Conservation (phyloP, 2,329 filamentous ascomycete genomes). For the Thelonectria olida region DNA sequence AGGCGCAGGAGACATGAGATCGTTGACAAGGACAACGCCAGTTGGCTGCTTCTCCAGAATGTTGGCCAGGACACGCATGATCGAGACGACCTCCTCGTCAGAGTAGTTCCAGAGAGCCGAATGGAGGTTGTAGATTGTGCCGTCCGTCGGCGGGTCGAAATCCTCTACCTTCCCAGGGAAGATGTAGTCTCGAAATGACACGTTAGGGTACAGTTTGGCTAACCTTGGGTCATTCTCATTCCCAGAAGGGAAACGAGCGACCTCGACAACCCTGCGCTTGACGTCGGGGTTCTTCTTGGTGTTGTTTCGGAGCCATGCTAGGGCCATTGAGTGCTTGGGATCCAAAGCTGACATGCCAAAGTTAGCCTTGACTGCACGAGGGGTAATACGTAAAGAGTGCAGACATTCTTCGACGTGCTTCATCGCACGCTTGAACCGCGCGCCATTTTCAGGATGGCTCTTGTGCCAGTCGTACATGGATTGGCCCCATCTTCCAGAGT, state of each 20-base stretch:
- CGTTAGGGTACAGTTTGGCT: slow-evolving; percentile 4
- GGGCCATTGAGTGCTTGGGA: slow-evolving; percentile 20
- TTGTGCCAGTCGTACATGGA: slow-evolving; percentile 35
- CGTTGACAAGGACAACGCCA: slow-evolving; percentile 23
- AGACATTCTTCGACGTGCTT: slow-evolving; percentile 19
- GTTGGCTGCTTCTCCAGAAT: slow-evolving; percentile 22
- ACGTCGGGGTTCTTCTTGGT: not conserved
- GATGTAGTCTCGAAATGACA: not conserved
- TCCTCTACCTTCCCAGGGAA: not conserved
- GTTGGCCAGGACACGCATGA: slow-evolving; percentile 45
- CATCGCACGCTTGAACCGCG: slow-evolving; percentile 36
- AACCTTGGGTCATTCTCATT: slow-evolving; percentile 12
- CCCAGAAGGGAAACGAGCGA: slow-evolving; percentile 13
- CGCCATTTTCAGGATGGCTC: slow-evolving; percentile 51
- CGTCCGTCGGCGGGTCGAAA: not conserved
- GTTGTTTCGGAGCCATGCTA: slow-evolving; percentile 15
- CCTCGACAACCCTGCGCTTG: slow-evolving; percentile 5
- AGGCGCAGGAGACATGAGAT: slow-evolving; percentile 26
- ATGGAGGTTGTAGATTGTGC: slow-evolving; percentile 24
- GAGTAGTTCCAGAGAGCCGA: slow-evolving; percentile 28
- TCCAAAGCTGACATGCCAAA: slow-evolving; percentile 17
- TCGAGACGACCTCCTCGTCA: slow-evolving; percentile 16
- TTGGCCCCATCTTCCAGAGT: slow-evolving; percentile 23
- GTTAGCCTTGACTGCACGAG: slow-evolving; percentile 43
- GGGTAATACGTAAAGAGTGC: slow-evolving; percentile 23